Conservation (phyloP, 805 yeast genomes). For the Suhomyces tanzawaensis region DNA sequence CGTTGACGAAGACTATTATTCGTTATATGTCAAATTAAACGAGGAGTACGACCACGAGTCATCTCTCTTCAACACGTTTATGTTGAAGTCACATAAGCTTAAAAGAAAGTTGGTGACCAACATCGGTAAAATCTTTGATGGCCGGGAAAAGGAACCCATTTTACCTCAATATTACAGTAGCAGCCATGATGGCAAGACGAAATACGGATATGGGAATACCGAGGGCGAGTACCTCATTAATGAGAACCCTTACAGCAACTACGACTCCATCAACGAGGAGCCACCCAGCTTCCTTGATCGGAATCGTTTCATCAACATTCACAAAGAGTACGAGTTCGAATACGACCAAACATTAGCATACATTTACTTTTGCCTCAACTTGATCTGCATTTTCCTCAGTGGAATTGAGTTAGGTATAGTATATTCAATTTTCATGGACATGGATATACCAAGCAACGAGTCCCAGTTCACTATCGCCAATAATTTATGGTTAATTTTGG, state of each 20-base stretch:
- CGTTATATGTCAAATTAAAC: constrained; percentile 20
- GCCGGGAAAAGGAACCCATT: neutral
- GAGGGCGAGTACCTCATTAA: constrained; percentile 8
- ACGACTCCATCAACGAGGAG: constrained; percentile 36
- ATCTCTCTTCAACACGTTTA: constrained; percentile 17
- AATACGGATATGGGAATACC: constrained; percentile 1
- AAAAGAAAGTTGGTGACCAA: constrained; percentile 16
- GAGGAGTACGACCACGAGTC: constrained; percentile 16
- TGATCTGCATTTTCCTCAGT: constrained; percentile 35
- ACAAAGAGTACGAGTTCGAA: constrained; percentile 27
- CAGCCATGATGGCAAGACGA: constrained; percentile 2
- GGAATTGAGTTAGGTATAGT: constrained; percentile 42
- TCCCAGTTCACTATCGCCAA: constrained; percentile 25
- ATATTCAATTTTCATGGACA: constrained; percentile 25
- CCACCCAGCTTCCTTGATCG: constrained; percentile 21
- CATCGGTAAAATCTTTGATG: neutral
- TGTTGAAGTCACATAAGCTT: constrained; percentile 20
- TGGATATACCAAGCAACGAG: constrained; percentile 14
- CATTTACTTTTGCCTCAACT: constrained; percentile 34
- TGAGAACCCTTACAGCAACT: constrained; percentile 11
- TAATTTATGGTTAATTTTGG: constrained; percentile 32
- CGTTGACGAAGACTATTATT: constrained; percentile 16
- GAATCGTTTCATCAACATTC: constrained; percentile 20
- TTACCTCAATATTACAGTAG: constrained; percentile 2
- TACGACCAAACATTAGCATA: constrained; percentile 37